Percentiles rank a stretch among this genome's conserved stretches.
Evolutionary conservation across 495 filamentous ascomycete genomes (phyloP).

Genomic region (Talaromyces nanjingensis): DNA sequence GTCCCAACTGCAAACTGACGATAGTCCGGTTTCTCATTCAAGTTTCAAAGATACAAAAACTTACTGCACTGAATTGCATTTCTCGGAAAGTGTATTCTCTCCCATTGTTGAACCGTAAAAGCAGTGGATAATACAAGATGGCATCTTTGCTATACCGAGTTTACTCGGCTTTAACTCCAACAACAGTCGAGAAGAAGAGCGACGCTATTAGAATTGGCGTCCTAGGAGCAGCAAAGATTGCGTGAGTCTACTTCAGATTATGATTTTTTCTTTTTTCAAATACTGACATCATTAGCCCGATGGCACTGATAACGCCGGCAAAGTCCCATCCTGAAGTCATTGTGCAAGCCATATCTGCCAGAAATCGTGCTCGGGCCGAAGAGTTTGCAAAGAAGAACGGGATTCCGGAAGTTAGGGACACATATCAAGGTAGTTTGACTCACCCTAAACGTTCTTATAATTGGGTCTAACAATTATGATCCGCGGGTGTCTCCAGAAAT

Average conservation of each 20-base stretch:
- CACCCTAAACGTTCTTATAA: neutral
- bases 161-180: slow-evolving; percentile 19
- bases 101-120: neutral
- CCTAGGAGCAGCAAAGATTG: slow-evolving; percentile 42
- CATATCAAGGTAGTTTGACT: slow-evolving; percentile 22
- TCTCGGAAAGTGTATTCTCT: neutral
- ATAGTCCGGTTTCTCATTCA: too few relatives aligned
- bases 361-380: slow-evolving; percentile 38
- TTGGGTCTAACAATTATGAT: neutral
- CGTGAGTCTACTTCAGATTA: slow-evolving; percentile 20
- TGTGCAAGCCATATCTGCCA: slow-evolving; percentile 47
- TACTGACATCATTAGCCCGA: slow-evolving; percentile 26
- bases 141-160: neutral
- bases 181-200: slow-evolving; percentile 21
- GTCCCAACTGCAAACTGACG: too few relatives aligned
- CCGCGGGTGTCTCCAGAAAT: slow-evolving; percentile 23
- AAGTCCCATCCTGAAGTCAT: slow-evolving; percentile 50
- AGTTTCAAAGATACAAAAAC: too few relatives aligned
- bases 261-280: neutral
- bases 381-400: slow-evolving; percentile 46
- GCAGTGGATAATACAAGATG: neutral
- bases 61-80: neutral
- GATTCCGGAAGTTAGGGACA: slow-evolving; percentile 41
- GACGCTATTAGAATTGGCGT: slow-evolving; percentile 38
- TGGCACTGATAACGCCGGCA: slow-evolving; percentile 38